These are phyloP conservation scores for Fusarium neocosmosporiellum DNA, from an alignment of 2,329 filamentous ascomycete species.

Conservation along the genomic window DNA sequence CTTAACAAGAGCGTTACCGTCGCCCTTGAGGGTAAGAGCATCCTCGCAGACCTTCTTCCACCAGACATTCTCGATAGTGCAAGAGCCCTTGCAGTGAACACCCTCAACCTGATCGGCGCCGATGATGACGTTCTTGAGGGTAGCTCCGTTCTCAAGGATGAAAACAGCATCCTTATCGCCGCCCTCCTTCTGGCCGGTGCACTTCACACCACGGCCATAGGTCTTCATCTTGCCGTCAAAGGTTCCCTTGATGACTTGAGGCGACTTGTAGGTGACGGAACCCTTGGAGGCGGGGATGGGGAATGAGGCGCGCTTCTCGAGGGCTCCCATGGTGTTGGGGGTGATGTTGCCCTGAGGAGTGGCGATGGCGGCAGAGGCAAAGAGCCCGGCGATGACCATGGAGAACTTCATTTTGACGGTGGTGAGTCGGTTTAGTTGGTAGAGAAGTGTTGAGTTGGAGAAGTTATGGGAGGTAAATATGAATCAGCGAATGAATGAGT, in stretches of 20 bases:
- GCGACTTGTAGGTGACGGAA: slow-evolving; percentile 39
- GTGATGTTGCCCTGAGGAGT: slow-evolving; percentile 38
- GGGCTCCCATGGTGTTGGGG: slow-evolving; percentile 41
- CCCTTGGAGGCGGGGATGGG: slow-evolving; percentile 41
- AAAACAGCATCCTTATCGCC: slow-evolving; percentile 33
- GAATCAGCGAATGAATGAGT: slow-evolving; percentile 21
- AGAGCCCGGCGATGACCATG: slow-evolving; percentile 33
- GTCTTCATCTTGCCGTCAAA: slow-evolving; percentile 40
- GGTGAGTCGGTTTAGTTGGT: neutral
- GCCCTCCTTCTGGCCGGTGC: slow-evolving; percentile 34
- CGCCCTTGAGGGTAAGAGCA: slow-evolving; percentile 35
- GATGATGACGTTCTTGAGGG: slow-evolving; percentile 39
- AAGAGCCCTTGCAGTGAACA: slow-evolving; percentile 38
- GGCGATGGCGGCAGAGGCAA: slow-evolving; percentile 36
- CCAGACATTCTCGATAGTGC: slow-evolving; percentile 41
- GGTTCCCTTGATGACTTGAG: slow-evolving; percentile 25
- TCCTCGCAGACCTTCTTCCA: slow-evolving; percentile 42
- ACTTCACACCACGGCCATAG: slow-evolving; percentile 37
- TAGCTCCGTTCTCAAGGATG: slow-evolving; percentile 39
- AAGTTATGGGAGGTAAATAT: neutral
- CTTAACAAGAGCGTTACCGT: slow-evolving; percentile 34
- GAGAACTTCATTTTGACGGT: slow-evolving; percentile 42
- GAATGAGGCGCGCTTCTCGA: slow-evolving; percentile 40
- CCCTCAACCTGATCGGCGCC: slow-evolving; percentile 37
- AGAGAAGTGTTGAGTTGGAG: neutral